These are phyloP conservation scores for Biancaea sappan DNA, from an alignment of 306 rosid species.

Conservation along the genomic window DNA sequence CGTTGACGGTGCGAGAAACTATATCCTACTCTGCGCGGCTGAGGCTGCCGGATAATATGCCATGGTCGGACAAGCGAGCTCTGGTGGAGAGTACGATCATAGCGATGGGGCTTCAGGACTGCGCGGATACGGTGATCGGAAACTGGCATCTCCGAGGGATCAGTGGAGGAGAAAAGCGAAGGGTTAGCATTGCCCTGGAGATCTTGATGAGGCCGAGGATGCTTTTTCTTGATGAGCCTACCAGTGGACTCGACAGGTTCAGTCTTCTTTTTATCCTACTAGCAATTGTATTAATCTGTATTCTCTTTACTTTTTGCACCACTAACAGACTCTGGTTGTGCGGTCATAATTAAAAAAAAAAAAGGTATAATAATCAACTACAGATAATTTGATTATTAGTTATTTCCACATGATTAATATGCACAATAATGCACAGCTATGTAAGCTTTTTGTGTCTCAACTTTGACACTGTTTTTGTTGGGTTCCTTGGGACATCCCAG, in stretches of 20 bases:
- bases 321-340: too few relatives aligned
- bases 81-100: constrained; percentile 83
- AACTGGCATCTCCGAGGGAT: constrained; percentile 98
- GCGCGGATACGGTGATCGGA: constrained; percentile 92
- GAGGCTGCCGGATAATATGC: constrained; percentile 79
- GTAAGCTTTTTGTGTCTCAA: neutral
- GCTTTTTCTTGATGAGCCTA: constrained; percentile 96
- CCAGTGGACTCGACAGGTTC: constrained; percentile 97
- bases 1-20: constrained; percentile 85
- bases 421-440: neutral
- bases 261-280: neutral
- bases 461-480: neutral
- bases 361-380: too few relatives aligned
- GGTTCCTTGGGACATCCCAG: too few relatives aligned
- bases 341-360: too few relatives aligned
- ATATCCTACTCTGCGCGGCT: constrained; percentile 82
- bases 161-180: constrained; percentile 96
- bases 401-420: too few relatives aligned
- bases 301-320: too few relatives aligned
- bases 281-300: too few relatives aligned
- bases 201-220: constrained; percentile 87
- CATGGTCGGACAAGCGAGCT: constrained; percentile 70
- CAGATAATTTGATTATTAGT: too few relatives aligned
- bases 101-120: constrained; percentile 96
- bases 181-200: constrained; percentile 96